Base-by-base conservation (phyloP, 768 basidiomycete genomes). In the Tylopilus vinaceipallidus region DNA sequence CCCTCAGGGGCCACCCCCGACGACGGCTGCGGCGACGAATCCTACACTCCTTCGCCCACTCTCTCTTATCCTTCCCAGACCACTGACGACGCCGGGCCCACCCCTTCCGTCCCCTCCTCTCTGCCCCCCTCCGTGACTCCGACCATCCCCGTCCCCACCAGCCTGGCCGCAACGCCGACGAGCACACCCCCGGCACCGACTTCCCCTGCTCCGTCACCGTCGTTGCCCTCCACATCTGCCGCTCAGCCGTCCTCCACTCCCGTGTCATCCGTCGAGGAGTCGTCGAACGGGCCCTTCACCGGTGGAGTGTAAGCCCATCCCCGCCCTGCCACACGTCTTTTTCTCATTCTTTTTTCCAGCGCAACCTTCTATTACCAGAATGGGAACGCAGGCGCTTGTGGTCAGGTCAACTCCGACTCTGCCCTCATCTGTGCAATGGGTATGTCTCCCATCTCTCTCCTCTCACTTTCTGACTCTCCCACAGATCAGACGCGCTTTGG, bases 331-430 rank as follows among this genome's bases (percentile, higher is more conserved):
- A 22, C n/a, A n/a, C n/a, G n/a, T 22, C n/a, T 4, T 27, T 9
- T 13, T 11, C 51, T 52, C 14, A 47, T 49, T 24, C 14, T 45
- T 14, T 29, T 16, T 42, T 47, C 26, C 29, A 83, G 82, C 52
- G 84, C 79, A 32, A 86, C 84, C 3, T 86, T 67, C 66, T 91
- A 77, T 74, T 79, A 74, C 69, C 89, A 91, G 74, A 71, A 79
- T 40, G 87, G 86, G 40, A 74, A 74, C 33, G 73, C 88, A 8
- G 94, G 94, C 46, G 88, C 90, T 6, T 97, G 95, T 67, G 95
- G 94, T 38, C 55, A 45, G 26, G 60, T 71, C 29, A 65, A 81
- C 75, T 49, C 61, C 2, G 94, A 95, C 69, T 58, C 13, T 23
- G 83, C 73, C 56, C 43, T 73, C 32, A 76, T 90, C 58, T 81